Conservation (phyloP, 2,329 filamentous ascomycete genomes). For the Penicillium sp. region DNA sequence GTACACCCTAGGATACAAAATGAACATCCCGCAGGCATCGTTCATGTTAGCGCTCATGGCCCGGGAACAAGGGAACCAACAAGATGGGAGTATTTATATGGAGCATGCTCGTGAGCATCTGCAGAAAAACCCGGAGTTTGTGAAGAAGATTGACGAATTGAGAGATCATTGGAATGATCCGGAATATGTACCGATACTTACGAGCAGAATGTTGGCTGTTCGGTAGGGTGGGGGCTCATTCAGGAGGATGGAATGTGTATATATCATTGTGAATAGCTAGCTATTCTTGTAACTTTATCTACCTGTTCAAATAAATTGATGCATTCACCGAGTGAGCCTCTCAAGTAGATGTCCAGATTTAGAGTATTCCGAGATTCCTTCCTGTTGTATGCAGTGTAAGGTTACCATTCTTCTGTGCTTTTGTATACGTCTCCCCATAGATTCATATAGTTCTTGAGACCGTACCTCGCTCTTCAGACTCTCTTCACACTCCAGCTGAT, state of each 20-base stretch:
- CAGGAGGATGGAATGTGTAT: neutral
- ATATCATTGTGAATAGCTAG: neutral
- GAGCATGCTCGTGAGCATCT: constrained; percentile 7
- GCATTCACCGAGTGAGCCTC: too few relatives aligned
- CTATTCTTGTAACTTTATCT: neutral
- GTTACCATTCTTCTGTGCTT: too few relatives aligned
- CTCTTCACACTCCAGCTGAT: too few relatives aligned
- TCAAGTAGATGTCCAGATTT: too few relatives aligned
- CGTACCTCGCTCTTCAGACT: too few relatives aligned
- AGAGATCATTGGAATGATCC: constrained; percentile 30
- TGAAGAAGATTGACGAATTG: constrained; percentile 18
- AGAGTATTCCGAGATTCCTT: too few relatives aligned
- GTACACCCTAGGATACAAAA: constrained; percentile 36
- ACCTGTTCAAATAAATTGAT: too few relatives aligned
- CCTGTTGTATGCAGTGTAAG: too few relatives aligned
- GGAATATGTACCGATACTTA: constrained; percentile 21
- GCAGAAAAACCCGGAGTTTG: constrained; percentile 16
- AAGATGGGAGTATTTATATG: constrained; percentile 23
- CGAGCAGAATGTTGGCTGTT: constrained; percentile 27
- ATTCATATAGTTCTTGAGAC: too few relatives aligned
- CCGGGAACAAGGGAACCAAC: constrained; percentile 30
- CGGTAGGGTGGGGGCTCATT: constrained; percentile 13
- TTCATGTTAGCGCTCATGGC: constrained; percentile 36
- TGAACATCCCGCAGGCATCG: constrained; percentile 27
- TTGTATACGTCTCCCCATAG: too few relatives aligned